A percentile compares a stretch with the other conserved stretches of the same genome.
Conservation (phyloP, 495 filamentous ascomycete species). For the Trypethelium eluteriae region DNA sequence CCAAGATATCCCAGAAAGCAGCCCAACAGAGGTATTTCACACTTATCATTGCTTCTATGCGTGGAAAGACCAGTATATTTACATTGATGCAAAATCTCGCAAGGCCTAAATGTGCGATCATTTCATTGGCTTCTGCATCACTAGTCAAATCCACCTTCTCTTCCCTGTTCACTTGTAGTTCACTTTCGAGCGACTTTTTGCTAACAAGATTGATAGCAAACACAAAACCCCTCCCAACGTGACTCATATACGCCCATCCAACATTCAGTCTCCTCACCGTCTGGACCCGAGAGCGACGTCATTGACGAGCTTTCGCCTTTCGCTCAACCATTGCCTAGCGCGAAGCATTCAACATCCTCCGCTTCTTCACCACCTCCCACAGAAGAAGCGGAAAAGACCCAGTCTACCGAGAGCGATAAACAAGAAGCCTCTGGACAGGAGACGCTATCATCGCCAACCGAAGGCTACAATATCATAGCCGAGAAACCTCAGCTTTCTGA, state of each 20-base stretch:
- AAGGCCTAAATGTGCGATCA: conserved; percentile 10
- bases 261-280: background rate
- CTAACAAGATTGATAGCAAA: background rate
- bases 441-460: background rate
- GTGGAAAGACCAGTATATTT: conserved; percentile 3
- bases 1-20: conserved; percentile 5
- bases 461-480: background rate
- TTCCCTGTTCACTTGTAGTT: background rate
- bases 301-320: background rate
- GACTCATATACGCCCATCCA: background rate
- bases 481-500: background rate
- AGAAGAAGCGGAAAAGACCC: background rate
- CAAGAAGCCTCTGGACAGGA: background rate
- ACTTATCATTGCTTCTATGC: background rate
- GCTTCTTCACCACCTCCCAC: background rate
- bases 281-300: background rate
- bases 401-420: background rate
- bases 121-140: background rate
- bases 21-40: conserved; percentile 8
- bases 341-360: background rate
- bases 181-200: background rate
- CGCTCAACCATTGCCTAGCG: background rate
- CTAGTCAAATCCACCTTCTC: background rate
- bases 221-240: background rate
- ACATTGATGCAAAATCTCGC: background rate